Conservation (phyloP, 768 basidiomycete genomes). For the Pisolithus tinctorius region DNA sequence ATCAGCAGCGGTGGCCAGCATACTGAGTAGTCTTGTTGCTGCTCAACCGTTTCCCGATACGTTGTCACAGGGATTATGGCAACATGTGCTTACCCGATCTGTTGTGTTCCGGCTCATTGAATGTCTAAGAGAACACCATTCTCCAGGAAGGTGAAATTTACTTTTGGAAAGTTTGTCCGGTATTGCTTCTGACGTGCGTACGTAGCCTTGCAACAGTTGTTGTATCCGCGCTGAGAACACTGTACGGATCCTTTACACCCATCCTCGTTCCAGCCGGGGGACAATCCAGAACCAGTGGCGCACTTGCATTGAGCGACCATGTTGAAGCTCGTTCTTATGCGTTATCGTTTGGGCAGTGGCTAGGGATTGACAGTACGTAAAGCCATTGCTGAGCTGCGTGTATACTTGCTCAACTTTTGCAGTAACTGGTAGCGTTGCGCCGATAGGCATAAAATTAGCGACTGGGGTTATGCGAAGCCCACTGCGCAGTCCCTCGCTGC, state of each 20-base stretch:
- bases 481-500: background rate
- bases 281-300: background rate
- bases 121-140: constrained; percentile 12
- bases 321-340: constrained; percentile 35
- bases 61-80: constrained; percentile 12
- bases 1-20: constrained; percentile 1
- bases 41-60: constrained; percentile 16
- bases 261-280: constrained; percentile 7
- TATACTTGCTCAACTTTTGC: background rate
- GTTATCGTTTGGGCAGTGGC: constrained; percentile 39
- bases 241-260: constrained; percentile 12
- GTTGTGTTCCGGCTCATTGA: constrained; percentile 17
- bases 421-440: constrained; percentile 5
- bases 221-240: constrained; percentile 8
- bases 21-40: background rate
- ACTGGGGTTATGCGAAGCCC: constrained; percentile 3
- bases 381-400: background rate
- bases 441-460: constrained; percentile 20
- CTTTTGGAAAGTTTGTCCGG: background rate
- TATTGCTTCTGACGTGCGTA: background rate
- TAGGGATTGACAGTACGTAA: constrained; percentile 20
- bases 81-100: constrained; percentile 12
- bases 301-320: constrained; percentile 9
- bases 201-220: constrained; percentile 13
- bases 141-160: constrained; percentile 12